These are phyloP conservation scores for Apocynum venetum DNA, from an alignment of 257 asterid genomes.

Conservation along the genomic window DNA sequence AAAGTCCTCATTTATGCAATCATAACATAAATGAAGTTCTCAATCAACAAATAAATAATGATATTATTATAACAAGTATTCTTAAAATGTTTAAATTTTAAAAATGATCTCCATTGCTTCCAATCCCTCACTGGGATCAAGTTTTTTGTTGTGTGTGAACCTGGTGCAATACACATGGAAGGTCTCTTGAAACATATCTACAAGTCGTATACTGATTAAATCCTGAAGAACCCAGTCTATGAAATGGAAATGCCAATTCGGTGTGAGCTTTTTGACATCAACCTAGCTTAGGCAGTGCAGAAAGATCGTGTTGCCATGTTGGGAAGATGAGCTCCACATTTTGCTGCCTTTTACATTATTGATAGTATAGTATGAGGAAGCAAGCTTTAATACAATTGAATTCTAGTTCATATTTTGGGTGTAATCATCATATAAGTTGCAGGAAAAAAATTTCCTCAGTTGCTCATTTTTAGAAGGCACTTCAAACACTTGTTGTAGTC, in stretches of 20 bases:
- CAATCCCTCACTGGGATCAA: slow-evolving; percentile 94
- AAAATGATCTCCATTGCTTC: slow-evolving; percentile 91
- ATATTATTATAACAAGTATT: too few species aligned
- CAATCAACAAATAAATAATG: too few species aligned
- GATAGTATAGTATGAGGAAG: not conserved
- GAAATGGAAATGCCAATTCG: slow-evolving; percentile 99
- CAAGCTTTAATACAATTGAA: not conserved
- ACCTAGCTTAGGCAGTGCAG: slow-evolving; percentile 76
- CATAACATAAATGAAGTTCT: too few species aligned
- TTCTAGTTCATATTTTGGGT: not conserved
- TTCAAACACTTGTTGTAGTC: not conserved
- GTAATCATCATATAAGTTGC: not conserved
- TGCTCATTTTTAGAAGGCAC: not conserved
- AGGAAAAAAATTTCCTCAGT: not conserved
- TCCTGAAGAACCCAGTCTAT: slow-evolving; percentile 89
- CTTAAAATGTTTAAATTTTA: too few species aligned
- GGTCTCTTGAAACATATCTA: slow-evolving; percentile 68
- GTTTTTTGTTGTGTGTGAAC: slow-evolving; percentile 86
- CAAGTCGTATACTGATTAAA: slow-evolving; percentile 82
- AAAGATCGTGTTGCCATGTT: slow-evolving; percentile 76
- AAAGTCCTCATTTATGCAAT: too few species aligned
- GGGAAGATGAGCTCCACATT: slow-evolving; percentile 54
- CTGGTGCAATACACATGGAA: slow-evolving; percentile 74
- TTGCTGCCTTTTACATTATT: not conserved
- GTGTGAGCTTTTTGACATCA: slow-evolving; percentile 81